Base-by-base conservation (phyloP, 2,329 filamentous ascomycete genomes). In the Neophaeococcomyces mojaviensis region DNA sequence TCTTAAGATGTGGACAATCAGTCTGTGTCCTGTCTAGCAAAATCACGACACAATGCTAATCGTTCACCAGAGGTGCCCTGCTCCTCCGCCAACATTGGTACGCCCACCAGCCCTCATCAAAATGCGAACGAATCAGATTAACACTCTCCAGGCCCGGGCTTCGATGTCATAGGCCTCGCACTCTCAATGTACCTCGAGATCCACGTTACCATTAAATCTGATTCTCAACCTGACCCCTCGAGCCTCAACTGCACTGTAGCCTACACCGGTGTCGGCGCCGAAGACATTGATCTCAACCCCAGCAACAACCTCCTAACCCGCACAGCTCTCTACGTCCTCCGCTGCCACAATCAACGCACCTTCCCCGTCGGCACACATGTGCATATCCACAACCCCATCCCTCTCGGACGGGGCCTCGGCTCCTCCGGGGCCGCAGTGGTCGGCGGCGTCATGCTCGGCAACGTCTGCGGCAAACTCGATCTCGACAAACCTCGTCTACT, bases 371-470 rank as follows among this genome's bases (percentile, higher is more conserved):
- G 87, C 68, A 97, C 90, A 5, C 85, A 88, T 60, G 85, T 98
- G 44, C 90, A 96, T 69, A 88, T 98, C 70, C 82, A 85, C 68
- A 97, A 97, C 69, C 88, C 88, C 1, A 97, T 98, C 56, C 92
- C 92, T 2, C 75, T 98, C 6, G 89, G 92, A 43, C 79, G 92
- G 48, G 92, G 92, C 8, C 72, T 98, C 55, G 92, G 92, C n/a
- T 95, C 88, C 34, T 96, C 89, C 0, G 92, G 90, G 24, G 89
- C 92, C 3, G 92, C 92, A 7, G 90, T 97, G 15, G 92, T 97
- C 5, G 92, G 88, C 0, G 92, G 92, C 54, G 90, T 96, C n/a
- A 79, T 88, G 65, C 74, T 98, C 37, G 92, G 84, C 33, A 95
- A 92, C 69, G 84, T 94, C 64, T 85, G 92, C 38, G 90, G 89